Conservation (phyloP, 495 filamentous ascomycete genomes). For the Penicillium pulvis region DNA sequence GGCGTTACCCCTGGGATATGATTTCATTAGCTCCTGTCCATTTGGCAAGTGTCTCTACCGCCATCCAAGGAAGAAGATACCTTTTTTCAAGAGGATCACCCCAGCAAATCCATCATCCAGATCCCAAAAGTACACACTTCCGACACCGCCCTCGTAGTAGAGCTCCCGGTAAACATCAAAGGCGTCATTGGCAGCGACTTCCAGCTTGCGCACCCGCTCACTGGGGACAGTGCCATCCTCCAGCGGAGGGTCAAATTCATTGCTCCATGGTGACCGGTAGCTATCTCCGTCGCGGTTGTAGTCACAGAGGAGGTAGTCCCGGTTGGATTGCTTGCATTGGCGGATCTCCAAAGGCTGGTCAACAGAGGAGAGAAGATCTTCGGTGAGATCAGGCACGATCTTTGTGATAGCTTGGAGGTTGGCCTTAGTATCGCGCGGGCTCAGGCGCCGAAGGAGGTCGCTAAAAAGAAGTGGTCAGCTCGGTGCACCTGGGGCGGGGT, state of each 20-base stretch:
- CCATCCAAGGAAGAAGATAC: conserved; percentile 41
- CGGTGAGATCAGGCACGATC: conserved; percentile 86
- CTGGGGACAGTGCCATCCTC: conserved; percentile 78
- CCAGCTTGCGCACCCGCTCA: conserved; percentile 87
- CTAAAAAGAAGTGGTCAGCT: conserved; percentile 52
- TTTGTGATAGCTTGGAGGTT: conserved; percentile 85
- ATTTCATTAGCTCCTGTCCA: conserved; percentile 7
- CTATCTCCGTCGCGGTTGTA: conserved; percentile 99
- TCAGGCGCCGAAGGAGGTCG: conserved; percentile 96
- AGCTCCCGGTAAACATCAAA: conserved; percentile 97
- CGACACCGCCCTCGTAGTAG: conserved; percentile 96
- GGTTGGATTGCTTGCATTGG: conserved; percentile 82
- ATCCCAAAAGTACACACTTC: conserved; percentile 97
- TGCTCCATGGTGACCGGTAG: conserved; percentile 96
- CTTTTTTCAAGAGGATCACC: conserved; percentile 93
- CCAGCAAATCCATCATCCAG: conserved; percentile 98
- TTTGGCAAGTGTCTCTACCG: not conserved
- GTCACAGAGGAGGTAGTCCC: conserved; percentile 98
- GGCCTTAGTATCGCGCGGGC: conserved; percentile 82
- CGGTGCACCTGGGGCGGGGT: conserved; percentile 33
- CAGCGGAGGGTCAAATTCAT: conserved; percentile 91
- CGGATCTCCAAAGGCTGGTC: conserved; percentile 90
- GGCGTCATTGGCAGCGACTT: conserved; percentile 89
- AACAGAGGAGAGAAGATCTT: conserved; percentile 96
- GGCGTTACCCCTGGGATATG: conserved; percentile 57